Evolutionary conservation across 108 stramenopile species (phyloP), one percentile per base, ranked within the genome.

Genomic region (Mediolabrus comicus): DNA sequence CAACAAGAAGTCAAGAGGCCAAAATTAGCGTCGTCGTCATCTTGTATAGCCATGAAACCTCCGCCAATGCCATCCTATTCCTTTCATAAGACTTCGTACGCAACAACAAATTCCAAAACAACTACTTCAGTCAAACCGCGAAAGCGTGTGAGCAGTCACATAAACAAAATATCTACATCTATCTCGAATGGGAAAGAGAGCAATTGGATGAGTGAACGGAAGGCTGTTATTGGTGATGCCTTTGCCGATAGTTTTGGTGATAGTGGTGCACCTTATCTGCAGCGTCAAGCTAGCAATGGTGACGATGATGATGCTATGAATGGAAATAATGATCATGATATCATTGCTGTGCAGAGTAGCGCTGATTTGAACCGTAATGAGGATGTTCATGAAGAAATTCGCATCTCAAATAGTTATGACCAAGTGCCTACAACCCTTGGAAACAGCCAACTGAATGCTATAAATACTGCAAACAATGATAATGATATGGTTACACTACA

Each of bases 161-260:
- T 46, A 19, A 46, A 46, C 14, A 12, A 46, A 46, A 22, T 46
- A n/a, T 46, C 43, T 4, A 14, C 43, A 3, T 46, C 43, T 5
- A 22, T 46, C 1, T 1, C 3, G 19, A 46, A 46, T n/a, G n/a
- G n/a, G 43, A 46, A 46, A 19, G 43, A 46, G 22, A 46, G 43
- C 22, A 22, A 19, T 22, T 46, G 43, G 43, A 22, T 46, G 22
- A 22, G 19, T 19, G 43, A 46, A 5, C 19, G 43, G 8, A 46
- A 46, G 43, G 43, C 43, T 46, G 43, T 46, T n/a, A 46, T 46
- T 46, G 43, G 43, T 46, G 43, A 46, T 46, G 43, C 43, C 19
- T 46, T 46, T 46, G 43, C 43, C 2, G 43, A 46, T 46, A 19
- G 19, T n/a, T 46, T 46, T 46, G 43, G 43, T 24, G 19, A 7